Evolutionary conservation across 2,329 filamentous ascomycete genomes (phyloP), one percentile per base, ranked within the genome.

Genomic region (Trichoderma semiorbis): DNA sequence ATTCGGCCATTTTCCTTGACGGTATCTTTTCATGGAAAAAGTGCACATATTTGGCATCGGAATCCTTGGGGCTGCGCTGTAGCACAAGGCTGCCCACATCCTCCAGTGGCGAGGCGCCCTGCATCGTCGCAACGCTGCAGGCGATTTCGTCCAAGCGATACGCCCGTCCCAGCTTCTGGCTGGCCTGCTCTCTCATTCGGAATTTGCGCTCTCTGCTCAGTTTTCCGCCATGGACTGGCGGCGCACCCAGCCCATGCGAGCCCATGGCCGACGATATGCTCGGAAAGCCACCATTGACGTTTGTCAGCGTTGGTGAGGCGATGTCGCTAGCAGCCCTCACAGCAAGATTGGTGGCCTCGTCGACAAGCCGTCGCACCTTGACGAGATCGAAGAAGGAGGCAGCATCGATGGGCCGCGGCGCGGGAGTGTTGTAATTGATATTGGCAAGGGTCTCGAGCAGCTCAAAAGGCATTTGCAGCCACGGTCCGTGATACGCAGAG

Each of bases 21-120:
- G 93, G 92, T 30, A 96, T 95, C 86, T 95, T 96, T 81, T 97
- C 93, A 81, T 95, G 93, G 80, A 97, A 97, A 82, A 95, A 96
- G 79, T 96, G 92, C n/a, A 96, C 93, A 78, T 96, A 96, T 80
- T 91, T 92, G 32, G 93, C 93, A 77, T 96, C 92, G 57, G 85
- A 81, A 77, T 94, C 90, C 65, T 85, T 79, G n/a, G 89, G 85
- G 73, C 88, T 90, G 73, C 92, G 86, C 79, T 92, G 89, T 73
- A 96, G 82, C 36, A 97, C 93, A 73, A 92, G 84, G 7, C 87
- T 85, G 3, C 91, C 93, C 3, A 96, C 91, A 72, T 93, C 91
- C 76, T 96, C 92, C 14, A 97, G 83, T 0, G 91, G 89, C 21
- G 91, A 92, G 1, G 92, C 90, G 70, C 90, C 90, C 82, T 95